Conservation (phyloP, 345 rosid species). For the Populus euphratica region DNA sequence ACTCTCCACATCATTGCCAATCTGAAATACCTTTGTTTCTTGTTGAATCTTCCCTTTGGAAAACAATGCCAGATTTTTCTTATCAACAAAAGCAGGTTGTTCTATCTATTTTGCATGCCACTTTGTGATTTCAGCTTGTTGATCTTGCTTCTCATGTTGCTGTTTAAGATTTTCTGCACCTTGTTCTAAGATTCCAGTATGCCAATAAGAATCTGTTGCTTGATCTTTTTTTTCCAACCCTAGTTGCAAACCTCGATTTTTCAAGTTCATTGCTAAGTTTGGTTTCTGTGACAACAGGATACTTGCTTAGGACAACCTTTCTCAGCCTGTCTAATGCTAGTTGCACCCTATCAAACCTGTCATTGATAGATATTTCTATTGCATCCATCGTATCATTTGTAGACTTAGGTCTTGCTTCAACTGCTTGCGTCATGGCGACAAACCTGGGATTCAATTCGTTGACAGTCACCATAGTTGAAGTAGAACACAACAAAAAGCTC, state of each 20-base stretch:
- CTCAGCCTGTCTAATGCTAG: no score
- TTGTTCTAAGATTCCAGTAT: neutral
- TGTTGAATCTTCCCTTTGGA: neutral
- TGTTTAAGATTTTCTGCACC: no score
- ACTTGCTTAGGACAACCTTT: neutral
- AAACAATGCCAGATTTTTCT: neutral
- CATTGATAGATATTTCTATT: no score
- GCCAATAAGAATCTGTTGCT: no score
- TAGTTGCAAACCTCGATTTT: no score
- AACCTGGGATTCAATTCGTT: neutral
- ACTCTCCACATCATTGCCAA: neutral
- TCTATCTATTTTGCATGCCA: no score
- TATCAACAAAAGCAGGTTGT: neutral
- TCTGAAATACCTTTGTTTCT: neutral
- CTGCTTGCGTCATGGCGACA: neutral
- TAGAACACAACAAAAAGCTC: neutral
- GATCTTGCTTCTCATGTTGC: no score
- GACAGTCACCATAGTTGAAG: neutral
- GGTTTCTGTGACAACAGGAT: neutral
- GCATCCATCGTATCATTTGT: neutral
- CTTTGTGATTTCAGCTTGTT: no score
- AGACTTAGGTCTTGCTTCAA: neutral
- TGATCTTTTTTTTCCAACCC: no score
- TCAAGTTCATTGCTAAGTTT: no score
- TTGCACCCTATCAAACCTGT: no score